Base-by-base conservation (phyloP, 306 rosid genomes). In the Sindora glabra region DNA sequence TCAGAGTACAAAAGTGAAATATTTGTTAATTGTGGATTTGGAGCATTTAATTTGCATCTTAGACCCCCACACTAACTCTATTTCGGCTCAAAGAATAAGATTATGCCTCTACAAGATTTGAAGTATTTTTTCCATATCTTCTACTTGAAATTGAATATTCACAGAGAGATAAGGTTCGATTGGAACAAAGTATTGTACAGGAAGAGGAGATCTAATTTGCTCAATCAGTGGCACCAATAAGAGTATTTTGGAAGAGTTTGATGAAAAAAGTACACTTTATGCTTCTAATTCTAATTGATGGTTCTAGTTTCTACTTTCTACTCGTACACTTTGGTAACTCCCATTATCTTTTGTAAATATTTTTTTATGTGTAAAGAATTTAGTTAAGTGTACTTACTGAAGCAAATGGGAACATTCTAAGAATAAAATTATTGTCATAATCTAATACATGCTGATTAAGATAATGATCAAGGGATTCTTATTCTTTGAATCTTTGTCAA, bases 391-490 rank as follows among this genome's bases (percentile, higher is more conserved):
- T 70, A 73, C 76, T 64, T 67, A 14, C 48, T 62, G 66, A 63
- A 59, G 55, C 32, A 49, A 78, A 72, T 48, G 57, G 65, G 80
- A 77, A 80, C 75, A 77, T 80, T 67, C 75, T 58, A 59, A 49
- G 50, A 68, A 72, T 79, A 77, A 58, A 70, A 71, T 72, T 45
- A 80, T 77, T 75, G 62, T 64, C 40, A 13, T 69, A 62, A 58
- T 62, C 64, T 66, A 65, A 45, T 62, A 36, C 60, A 39, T 62
- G 48, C 60, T 11, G 50, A 59, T 34, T 42, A 48, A 41, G 67
- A 69, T 74, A 56, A 46, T 60, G 24, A 68, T n/a, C n/a, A 68
- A 68, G 23, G 53, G 67, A 48, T 41, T 32, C 59, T 13, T 41
- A 3, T 56, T 48, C 38, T 44, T 48, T 51, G 68, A 75, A 65